Conservation (phyloP, 768 basidiomycete genomes). For the Naganishia onofrii region DNA sequence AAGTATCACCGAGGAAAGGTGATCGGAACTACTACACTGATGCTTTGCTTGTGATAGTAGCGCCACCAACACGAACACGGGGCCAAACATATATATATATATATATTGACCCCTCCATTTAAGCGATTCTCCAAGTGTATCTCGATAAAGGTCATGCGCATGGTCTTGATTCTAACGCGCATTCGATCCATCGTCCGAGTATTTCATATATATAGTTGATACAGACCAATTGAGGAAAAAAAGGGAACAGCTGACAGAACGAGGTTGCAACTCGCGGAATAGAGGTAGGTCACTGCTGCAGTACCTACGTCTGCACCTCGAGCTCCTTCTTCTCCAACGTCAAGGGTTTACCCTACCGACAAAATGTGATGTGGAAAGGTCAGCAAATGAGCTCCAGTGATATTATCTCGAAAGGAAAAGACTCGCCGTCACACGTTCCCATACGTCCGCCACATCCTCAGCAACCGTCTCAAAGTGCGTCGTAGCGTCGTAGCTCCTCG, state of each 20-base stretch:
- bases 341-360: slow-evolving; percentile 45
- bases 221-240: background rate
- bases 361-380: background rate
- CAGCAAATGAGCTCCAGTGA: background rate
- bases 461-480: slow-evolving; percentile 99
- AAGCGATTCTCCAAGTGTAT: no score
- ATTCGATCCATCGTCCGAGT: background rate
- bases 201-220: background rate
- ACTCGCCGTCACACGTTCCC: slow-evolving; percentile 67
- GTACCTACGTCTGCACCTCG: slow-evolving; percentile 40
- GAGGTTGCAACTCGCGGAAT: no score
- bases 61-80: no score
- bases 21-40: no score
- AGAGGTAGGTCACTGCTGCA: background rate
- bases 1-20: no score
- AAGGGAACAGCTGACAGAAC: no score
- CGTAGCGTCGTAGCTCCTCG: slow-evolving; percentile 95
- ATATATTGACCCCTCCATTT: no score
- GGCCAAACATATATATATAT: no score
- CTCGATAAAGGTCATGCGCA: no score
- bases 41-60: no score
- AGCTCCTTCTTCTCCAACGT: slow-evolving; percentile 51
- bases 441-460: slow-evolving; percentile 94
- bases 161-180: background rate
- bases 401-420: background rate